Conservation (phyloP, 2,329 filamentous ascomycete genomes). For the Neocucurbitaria cava region DNA sequence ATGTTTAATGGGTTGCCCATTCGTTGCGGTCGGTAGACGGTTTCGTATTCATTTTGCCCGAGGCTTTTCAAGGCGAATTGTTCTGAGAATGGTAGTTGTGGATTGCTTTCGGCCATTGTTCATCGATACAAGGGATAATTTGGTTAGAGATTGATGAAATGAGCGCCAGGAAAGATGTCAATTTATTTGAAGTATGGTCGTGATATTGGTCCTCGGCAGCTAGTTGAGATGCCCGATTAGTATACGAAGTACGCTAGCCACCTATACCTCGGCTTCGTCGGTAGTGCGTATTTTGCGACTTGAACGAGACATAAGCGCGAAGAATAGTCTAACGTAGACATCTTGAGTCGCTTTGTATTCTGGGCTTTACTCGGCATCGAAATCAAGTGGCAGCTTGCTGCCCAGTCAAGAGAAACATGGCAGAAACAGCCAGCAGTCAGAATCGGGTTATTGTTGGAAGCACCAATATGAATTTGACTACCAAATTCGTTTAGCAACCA, state of each 20-base stretch:
- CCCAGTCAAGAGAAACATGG: background rate
- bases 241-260: background rate
- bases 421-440: background rate
- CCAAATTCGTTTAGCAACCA: constrained; percentile 98
- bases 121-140: background rate
- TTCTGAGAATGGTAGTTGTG: constrained; percentile 18
- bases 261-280: background rate
- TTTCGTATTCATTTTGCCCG: constrained; percentile 19
- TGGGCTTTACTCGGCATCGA: too few species aligned
- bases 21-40: constrained; percentile 40
- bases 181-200: background rate
- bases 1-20: constrained; percentile 48
- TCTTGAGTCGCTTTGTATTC: too few species aligned
- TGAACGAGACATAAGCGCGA: too few species aligned
- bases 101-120: constrained; percentile 3
- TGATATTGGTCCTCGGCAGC: background rate
- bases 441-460: background rate
- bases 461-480: constrained; percentile 49
- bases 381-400: too few species aligned
- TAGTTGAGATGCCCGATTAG: background rate
- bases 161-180: background rate
- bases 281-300: too few species aligned
- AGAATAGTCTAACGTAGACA: too few species aligned
- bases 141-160: background rate
- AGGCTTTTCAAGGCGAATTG: constrained; percentile 20